phyloP scores from a whole-genome alignment of 2,329 filamentous ascomycete genomes.

The Thelonectria blattea region DNA sequence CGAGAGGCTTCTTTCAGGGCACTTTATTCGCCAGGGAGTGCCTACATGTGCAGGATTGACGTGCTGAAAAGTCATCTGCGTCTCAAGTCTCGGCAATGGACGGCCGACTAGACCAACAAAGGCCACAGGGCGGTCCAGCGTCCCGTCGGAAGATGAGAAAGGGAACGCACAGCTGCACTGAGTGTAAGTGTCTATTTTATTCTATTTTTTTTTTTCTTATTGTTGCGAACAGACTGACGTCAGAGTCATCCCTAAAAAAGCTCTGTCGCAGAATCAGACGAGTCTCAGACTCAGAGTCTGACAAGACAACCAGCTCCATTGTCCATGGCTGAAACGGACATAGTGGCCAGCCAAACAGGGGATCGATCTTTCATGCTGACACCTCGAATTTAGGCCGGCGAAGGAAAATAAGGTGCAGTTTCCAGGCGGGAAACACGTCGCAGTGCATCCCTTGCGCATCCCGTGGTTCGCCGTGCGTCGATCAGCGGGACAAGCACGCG shows the following conservation, averaged over 20 bases:
- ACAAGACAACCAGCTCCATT: background rate
- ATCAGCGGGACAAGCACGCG: background rate
- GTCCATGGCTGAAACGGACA: background rate
- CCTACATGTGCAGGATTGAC: background rate
- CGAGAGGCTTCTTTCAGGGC: background rate
- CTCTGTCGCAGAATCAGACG: too few relatives aligned
- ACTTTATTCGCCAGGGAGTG: background rate
- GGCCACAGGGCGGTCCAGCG: background rate
- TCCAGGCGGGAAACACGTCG: slow-evolving; percentile 42
- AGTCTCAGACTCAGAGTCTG: too few relatives aligned
- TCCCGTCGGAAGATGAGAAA: slow-evolving; percentile 30
- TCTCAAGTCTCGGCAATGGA: background rate
- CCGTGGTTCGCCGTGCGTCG: background rate
- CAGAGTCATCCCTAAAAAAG: background rate
- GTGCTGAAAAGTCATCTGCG: too few relatives aligned
- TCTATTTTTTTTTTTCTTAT: background rate
- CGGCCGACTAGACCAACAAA: background rate
- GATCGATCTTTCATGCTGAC: background rate
- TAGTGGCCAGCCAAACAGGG: background rate
- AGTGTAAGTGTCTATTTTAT: slow-evolving; percentile 34
- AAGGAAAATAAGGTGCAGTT: slow-evolving; percentile 54
- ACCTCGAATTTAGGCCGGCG: slow-evolving; percentile 46
- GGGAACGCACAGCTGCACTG: slow-evolving; percentile 36
- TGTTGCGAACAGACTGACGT: background rate
- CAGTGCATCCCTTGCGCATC: slow-evolving; percentile 48